Conservation (phyloP, 352 stramenopile genomes). For the Blastocystis sp. region DNA sequence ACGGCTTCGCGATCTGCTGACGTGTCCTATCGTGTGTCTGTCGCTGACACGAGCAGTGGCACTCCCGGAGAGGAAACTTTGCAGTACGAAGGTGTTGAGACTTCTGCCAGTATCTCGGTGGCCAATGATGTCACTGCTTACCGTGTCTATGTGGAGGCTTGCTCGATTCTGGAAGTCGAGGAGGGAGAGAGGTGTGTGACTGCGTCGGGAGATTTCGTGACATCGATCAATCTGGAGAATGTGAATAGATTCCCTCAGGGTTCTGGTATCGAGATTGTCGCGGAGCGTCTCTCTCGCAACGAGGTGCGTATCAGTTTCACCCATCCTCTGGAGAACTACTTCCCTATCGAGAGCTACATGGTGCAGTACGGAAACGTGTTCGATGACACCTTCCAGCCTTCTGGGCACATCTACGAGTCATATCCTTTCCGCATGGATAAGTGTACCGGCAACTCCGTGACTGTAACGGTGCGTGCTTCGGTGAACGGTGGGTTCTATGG, state of each 20-base stretch:
- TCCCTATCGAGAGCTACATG: slow-evolving; percentile 34
- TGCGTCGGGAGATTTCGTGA: not conserved
- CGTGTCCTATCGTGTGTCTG: not conserved
- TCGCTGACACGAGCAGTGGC: not conserved
- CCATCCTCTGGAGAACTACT: slow-evolving; percentile 54
- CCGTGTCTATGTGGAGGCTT: not conserved
- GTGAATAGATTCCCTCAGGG: slow-evolving; percentile 29
- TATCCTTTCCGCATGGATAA: slow-evolving; percentile 34
- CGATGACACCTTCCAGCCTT: not conserved
- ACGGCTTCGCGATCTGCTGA: not conserved
- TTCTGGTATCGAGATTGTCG: not conserved
- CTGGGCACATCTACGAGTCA: not conserved
- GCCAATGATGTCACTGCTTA: not conserved
- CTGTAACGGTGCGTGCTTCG: not conserved
- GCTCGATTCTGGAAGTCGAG: not conserved
- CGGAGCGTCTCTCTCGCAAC: not conserved
- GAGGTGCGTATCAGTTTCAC: not conserved
- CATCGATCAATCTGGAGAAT: slow-evolving; percentile 39
- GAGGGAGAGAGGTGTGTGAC: not conserved
- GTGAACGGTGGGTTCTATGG: slow-evolving; percentile 2
- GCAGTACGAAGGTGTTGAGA: not conserved
- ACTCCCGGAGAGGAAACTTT: not conserved
- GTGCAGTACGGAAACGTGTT: slow-evolving; percentile 47
- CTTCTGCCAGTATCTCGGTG: not conserved
- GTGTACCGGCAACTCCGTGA: not conserved